These are phyloP conservation scores for Clavispora fructus DNA, from an alignment of 805 yeast species.

Conservation along the genomic window DNA sequence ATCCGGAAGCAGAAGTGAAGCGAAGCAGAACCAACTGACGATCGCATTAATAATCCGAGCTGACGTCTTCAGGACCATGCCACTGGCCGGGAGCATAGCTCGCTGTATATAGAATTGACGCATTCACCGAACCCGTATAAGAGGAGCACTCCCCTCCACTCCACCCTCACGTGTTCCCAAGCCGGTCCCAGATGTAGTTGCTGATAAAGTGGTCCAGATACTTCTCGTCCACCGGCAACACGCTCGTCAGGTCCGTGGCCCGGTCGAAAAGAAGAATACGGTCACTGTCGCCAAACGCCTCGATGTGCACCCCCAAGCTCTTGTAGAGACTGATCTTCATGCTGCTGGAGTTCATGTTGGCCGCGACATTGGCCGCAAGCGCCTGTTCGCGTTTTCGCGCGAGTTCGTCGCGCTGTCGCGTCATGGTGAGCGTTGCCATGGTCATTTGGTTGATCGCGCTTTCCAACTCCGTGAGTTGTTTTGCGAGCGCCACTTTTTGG, in stretches of 20 bases:
- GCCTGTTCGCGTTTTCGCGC: constrained; percentile 24
- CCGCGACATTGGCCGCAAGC: constrained; percentile 24
- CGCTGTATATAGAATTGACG: not conserved
- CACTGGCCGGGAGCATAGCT: no score
- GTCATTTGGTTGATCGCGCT: constrained; percentile 33
- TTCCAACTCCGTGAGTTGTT: constrained; percentile 46
- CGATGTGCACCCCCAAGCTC: constrained; percentile 52
- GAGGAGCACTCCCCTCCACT: no score
- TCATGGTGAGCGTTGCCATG: constrained; percentile 31
- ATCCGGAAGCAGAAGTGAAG: no score
- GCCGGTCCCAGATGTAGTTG: constrained; percentile 73
- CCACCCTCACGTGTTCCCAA: constrained; percentile 13
- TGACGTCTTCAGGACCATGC: not conserved
- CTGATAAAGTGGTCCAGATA: constrained; percentile 66
- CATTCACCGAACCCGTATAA: not conserved
- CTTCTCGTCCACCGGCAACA: constrained; percentile 47
- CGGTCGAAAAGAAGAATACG: constrained; percentile 48
- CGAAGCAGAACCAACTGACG: no score
- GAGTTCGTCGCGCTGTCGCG: constrained; percentile 32
- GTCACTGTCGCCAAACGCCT: constrained; percentile 23
- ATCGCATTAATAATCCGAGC: no score
- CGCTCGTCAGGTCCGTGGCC: constrained; percentile 40
- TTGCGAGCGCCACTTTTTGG: constrained; percentile 47
- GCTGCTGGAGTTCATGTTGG: constrained; percentile 39
- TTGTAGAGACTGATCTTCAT: constrained; percentile 57